Evolutionary conservation across 2,329 filamentous ascomycete genomes (phyloP), one percentile per base, ranked within the genome.

Genomic region (Nigrograna mackinnonii): DNA sequence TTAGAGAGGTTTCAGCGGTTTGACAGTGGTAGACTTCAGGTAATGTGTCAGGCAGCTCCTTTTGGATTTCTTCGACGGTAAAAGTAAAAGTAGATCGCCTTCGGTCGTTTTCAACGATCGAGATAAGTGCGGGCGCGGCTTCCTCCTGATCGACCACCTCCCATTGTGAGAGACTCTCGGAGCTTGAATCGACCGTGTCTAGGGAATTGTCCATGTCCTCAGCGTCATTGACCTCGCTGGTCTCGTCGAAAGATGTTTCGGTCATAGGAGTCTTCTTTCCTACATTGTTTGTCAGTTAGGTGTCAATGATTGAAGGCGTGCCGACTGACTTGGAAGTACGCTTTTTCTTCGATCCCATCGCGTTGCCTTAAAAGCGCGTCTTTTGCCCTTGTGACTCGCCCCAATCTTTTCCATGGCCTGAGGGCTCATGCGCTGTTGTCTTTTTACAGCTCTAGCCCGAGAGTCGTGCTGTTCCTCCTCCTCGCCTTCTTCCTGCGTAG

Each of bases 401-500:
- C 43, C 41, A 16, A 54, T 52, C 41, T 59, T 62, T 34, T 60
- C 58, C 52, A 63, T 63, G 7, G 57, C 60, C 26, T 60, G 49
- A 5, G 59, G 49, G 47, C 68, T 57, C 65, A 58, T 50, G n/a
- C 69, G 65, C 37, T 66, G 63, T 45, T 70, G 58, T 49, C 70
- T 74, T 63, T 77, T 77, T 1, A 76, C 71, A 20, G 71, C 57
- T 43, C 72, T 69, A 37, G 62, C 55, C 4, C 66, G 69, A 22
- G 66, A 67, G 46, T 67, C 58, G 14, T 46, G 49, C 22, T 55
- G 50, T 22, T 58, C 54, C 11, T 57, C 58, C n/a, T 48, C 38
- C 26, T 48, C 35, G 16, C 55, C 50, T 2, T 43, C 50, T 5
- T 53, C 47, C 2, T 55, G 54, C 1, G 50, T 35, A 12, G 37